Evolutionary conservation across 768 basidiomycete genomes (phyloP), one percentile per base, ranked within the genome.

Genomic region (Pleurotus citrinopileatus): DNA sequence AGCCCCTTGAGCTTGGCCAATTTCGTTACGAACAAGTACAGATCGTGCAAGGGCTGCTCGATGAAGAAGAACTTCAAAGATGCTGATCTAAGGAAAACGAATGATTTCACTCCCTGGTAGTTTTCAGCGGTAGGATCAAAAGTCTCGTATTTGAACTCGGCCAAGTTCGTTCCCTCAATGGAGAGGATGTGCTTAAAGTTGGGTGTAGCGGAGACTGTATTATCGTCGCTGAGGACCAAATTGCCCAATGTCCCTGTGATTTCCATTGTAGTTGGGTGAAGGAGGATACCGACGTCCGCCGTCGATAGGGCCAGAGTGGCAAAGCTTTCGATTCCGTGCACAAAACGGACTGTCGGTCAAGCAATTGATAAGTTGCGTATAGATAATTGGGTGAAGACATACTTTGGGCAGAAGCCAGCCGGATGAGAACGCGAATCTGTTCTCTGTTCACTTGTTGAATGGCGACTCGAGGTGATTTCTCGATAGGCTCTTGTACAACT

Each of bases 121-220:
- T 75, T 72, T 38, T 86, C 81, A 52, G 82, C 87, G 26, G 73
- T 67, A 2, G 91, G 81, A 66, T 95, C 89, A 69, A 82, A 94
- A 0, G 93, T 98, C 67, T 95, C 88, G 69, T 98, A 99, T 52
- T 79, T 81, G 74, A 99, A 92, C 67, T 96, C 89, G 15, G 94
- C 95, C 36, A 99, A 85, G 63, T 98, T 87, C 62, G 91, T 82
- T 44, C 95, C 97, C 62, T 98, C 92, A 54, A 98, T 98, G 27
- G 93, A 91, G 54, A 98, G 72, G 3, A 98, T 78, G 59, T 91
- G 81, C 64, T 89, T 89, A 73, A 95, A 95, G 45, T 84, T 81
- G 3, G 82, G 76, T 19, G 79, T 72, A 15, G 76, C 74, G 34
- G 74, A 67, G 5, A 71, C 66, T 17, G 73, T 60, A 32, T 83